A percentile compares a stretch with the other conserved stretches of the same genome.
Evolutionary conservation across 2,329 filamentous ascomycete species (phyloP).

Genomic region (Pseudogymnoascus sp.): DNA sequence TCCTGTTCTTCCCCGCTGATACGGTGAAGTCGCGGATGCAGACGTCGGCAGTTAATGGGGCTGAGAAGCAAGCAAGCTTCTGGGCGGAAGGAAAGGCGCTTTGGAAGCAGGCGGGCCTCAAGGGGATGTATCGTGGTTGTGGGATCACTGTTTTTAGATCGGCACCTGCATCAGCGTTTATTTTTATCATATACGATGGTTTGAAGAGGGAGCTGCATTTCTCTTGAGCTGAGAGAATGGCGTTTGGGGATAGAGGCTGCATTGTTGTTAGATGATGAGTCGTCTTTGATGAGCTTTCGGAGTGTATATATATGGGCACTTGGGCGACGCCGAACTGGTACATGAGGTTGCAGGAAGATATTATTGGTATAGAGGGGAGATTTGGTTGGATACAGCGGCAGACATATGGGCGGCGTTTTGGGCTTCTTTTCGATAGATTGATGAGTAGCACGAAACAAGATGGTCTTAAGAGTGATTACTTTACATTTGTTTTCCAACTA

Average conservation of each 20-base stretch:
- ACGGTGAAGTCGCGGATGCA: slow-evolving; percentile 98
- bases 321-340: not conserved
- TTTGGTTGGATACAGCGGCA: not conserved
- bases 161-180: slow-evolving; percentile 94
- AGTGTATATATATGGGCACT: not conserved
- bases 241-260: slow-evolving; percentile 9
- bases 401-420: not conserved
- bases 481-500: not conserved
- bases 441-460: not conserved
- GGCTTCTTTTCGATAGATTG: not conserved
- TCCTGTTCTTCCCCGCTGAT: slow-evolving; percentile 93
- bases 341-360: not conserved
- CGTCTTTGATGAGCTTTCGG: not conserved
- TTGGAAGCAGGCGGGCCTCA: slow-evolving; percentile 77
- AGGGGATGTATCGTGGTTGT: slow-evolving; percentile 86
- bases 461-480: not conserved
- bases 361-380: not conserved
- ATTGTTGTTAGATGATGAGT: slow-evolving; percentile 1
- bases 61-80: slow-evolving; percentile 56
- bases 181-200: slow-evolving; percentile 91
- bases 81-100: slow-evolving; percentile 62
- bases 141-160: slow-evolving; percentile 85
- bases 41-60: slow-evolving; percentile 59
- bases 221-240: slow-evolving; percentile 26
- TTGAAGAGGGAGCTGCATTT: slow-evolving; percentile 64